phyloP scores from a whole-genome alignment of 129 eudicot genomes.

The Mikania micrantha region DNA sequence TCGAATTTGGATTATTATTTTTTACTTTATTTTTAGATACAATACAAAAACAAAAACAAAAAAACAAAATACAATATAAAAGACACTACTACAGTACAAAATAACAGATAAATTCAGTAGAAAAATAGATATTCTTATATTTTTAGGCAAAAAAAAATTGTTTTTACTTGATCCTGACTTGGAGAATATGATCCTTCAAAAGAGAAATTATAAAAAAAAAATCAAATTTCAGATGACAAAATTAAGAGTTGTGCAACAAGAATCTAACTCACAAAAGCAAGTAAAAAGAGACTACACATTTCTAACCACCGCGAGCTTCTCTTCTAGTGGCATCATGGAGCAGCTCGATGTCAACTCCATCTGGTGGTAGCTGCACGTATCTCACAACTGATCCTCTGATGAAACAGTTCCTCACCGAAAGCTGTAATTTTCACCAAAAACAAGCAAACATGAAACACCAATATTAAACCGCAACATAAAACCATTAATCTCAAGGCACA shows the following conservation, averaged over 20 bases:
- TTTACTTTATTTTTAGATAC: too few species aligned
- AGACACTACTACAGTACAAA: too few species aligned
- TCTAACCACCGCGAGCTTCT: slow-evolving; percentile 97
- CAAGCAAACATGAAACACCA: not conserved
- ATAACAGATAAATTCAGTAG: too few species aligned
- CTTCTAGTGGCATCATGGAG: slow-evolving; percentile 99
- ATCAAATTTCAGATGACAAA: slow-evolving; percentile 5
- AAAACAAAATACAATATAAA: too few species aligned
- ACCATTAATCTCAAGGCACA: not conserved
- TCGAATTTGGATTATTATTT: too few species aligned
- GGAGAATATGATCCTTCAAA: slow-evolving; percentile 5
- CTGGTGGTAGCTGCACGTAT: slow-evolving; percentile 92
- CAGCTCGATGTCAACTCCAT: slow-evolving; percentile 94
- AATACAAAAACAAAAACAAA: too few species aligned
- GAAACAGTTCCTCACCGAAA: slow-evolving; percentile 96
- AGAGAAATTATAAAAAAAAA: not conserved
- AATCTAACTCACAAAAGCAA: slow-evolving; percentile 5
- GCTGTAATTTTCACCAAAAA: slow-evolving; percentile 33
- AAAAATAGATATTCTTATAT: too few species aligned
- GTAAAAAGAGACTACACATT: not conserved
- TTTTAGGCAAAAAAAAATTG: too few species aligned
- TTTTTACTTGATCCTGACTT: too few species aligned
- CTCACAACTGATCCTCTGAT: slow-evolving; percentile 97
- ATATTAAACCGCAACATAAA: not conserved
- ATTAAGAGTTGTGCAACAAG: slow-evolving; percentile 19